Conservation (phyloP, 805 yeast genomes). For the Scheffersomyces ergatensis region DNA sequence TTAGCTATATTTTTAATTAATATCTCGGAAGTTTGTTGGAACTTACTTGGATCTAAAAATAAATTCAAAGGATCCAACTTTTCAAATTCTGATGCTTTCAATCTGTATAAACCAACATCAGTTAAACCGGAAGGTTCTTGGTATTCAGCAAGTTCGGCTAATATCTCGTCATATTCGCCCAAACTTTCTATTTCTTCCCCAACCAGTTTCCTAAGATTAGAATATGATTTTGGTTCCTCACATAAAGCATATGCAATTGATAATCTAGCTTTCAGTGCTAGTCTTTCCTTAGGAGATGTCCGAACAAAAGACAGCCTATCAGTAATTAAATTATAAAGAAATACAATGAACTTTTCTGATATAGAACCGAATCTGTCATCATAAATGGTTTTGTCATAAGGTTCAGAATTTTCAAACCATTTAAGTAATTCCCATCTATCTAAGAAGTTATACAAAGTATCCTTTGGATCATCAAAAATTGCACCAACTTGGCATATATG, state of each 20-base stretch:
- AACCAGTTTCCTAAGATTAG: constrained; percentile 37
- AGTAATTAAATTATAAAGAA: constrained; percentile 44
- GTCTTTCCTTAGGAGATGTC: constrained; percentile 22
- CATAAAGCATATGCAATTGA: constrained; percentile 51
- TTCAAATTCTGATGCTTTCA: constrained; percentile 54
- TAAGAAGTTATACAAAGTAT: constrained; percentile 33
- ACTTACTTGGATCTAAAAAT: constrained; percentile 45
- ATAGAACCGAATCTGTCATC: constrained; percentile 48
- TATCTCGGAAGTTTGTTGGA: constrained; percentile 50
- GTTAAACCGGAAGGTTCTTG: constrained; percentile 58
- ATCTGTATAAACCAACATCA: constrained; percentile 63
- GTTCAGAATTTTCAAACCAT: constrained; percentile 43
- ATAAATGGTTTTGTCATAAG: constrained; percentile 35
- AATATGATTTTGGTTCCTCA: constrained; percentile 52
- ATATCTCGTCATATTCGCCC: constrained; percentile 43
- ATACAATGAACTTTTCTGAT: constrained; percentile 40
- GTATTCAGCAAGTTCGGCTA: constrained; percentile 63
- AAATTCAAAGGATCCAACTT: constrained; percentile 64
- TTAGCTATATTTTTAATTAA: constrained; percentile 44
- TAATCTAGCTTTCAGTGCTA: constrained; percentile 28
- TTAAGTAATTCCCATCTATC: constrained; percentile 57
- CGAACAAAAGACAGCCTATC: constrained; percentile 28
- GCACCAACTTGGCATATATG: constrained; percentile 46
- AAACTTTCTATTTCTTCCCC: constrained; percentile 30
- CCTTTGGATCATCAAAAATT: constrained; percentile 34